Conservation (phyloP, 2,329 filamentous ascomycete genomes). For the Sporothrix sp. region DNA sequence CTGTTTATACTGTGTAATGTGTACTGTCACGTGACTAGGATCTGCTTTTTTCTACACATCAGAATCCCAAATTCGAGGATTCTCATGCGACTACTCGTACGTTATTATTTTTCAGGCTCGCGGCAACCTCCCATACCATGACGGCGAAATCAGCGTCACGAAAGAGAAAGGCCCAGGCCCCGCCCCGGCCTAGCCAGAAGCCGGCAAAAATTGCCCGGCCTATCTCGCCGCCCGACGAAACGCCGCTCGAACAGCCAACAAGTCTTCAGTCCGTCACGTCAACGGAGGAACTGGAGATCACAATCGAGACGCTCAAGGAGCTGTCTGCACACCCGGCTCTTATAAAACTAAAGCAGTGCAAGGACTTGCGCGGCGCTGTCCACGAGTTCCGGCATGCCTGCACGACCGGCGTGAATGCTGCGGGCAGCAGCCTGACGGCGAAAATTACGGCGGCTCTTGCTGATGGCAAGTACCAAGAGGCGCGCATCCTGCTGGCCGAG, state of each 20-base stretch:
- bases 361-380: conserved; percentile 54
- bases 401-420: conserved; percentile 53
- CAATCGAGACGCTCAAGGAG: conserved; percentile 52
- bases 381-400: conserved; percentile 61
- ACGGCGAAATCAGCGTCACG: conserved; percentile 33
- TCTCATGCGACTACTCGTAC: neutral
- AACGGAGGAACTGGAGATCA: conserved; percentile 56
- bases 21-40: too few relatives aligned
- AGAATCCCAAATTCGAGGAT: neutral
- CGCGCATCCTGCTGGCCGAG: conserved; percentile 55
- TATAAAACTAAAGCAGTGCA: conserved; percentile 60
- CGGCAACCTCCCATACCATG: conserved; percentile 4
- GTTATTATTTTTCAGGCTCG: neutral
- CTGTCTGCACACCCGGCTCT: conserved; percentile 49
- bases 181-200: neutral
- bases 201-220: conserved; percentile 6
- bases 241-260: conserved; percentile 35
- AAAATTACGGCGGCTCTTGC: conserved; percentile 55
- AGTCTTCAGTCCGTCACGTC: conserved; percentile 46
- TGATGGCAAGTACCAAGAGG: conserved; percentile 57
- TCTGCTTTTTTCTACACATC: too few relatives aligned
- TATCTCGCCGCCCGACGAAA: conserved; percentile 27
- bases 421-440: conserved; percentile 53
- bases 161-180: conserved; percentile 31
- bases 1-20: too few relatives aligned